phyloP scores from a whole-genome alignment of 2,329 filamentous ascomycete species.

The Phaeosphaeria sp. region DNA sequence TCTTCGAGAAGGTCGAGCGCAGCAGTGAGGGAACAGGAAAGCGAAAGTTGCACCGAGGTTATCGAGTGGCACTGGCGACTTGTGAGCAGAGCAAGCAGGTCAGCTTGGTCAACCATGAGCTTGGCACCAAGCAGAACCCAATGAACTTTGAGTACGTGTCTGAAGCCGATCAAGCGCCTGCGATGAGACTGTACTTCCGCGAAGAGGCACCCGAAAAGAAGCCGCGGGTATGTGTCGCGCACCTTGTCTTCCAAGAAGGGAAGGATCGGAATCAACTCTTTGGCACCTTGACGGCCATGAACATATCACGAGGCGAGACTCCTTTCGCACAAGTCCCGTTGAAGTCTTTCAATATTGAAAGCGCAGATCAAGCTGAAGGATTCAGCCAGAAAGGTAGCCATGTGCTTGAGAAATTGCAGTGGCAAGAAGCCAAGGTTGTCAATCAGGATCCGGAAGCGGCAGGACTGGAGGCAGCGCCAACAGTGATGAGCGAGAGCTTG shows the following conservation, averaged over 20 bases:
- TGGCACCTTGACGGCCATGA: slow-evolving; percentile 74
- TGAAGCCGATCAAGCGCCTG: slow-evolving; percentile 69
- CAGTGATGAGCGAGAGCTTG: slow-evolving; percentile 77
- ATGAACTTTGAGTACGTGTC: slow-evolving; percentile 75
- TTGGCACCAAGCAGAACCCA: slow-evolving; percentile 67
- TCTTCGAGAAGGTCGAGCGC: slow-evolving; percentile 76
- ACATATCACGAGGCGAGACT: slow-evolving; percentile 71
- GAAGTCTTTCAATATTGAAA: slow-evolving; percentile 69
- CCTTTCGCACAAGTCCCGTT: slow-evolving; percentile 74
- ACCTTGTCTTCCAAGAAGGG: slow-evolving; percentile 78
- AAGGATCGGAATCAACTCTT: slow-evolving; percentile 75
- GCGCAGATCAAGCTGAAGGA: slow-evolving; percentile 58
- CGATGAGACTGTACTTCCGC: slow-evolving; percentile 73
- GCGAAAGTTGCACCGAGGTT: slow-evolving; percentile 78
- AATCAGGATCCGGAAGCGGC: slow-evolving; percentile 68
- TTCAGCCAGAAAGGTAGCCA: slow-evolving; percentile 49
- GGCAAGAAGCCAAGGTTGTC: slow-evolving; percentile 74
- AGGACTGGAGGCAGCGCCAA: slow-evolving; percentile 66
- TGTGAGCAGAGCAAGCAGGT: slow-evolving; percentile 78
- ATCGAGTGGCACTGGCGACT: slow-evolving; percentile 78
- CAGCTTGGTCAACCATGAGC: slow-evolving; percentile 75
- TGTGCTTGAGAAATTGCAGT: slow-evolving; percentile 57
- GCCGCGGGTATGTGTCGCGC: slow-evolving; percentile 65
- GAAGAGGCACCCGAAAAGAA: slow-evolving; percentile 60
- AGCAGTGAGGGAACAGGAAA: slow-evolving; percentile 76